Evolutionary conservation across 2,329 filamentous ascomycete species (phyloP).

Genomic region (Aspergillus calidoustus): DNA sequence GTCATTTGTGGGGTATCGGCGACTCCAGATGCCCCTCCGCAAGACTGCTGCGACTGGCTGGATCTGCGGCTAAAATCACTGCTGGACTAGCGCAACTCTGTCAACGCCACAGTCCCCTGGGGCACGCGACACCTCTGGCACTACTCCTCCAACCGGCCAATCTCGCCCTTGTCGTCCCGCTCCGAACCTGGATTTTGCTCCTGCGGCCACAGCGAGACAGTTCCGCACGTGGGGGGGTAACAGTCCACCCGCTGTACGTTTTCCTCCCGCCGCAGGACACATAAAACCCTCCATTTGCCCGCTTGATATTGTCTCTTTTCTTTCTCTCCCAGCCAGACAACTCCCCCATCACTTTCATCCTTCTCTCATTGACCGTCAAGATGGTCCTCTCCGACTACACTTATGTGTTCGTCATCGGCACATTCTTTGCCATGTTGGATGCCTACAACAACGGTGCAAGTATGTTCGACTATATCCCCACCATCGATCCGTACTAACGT

Average conservation of each 20-base stretch:
- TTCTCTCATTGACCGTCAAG: constrained; percentile 35
- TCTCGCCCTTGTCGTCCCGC: neutral
- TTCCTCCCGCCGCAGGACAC: neutral
- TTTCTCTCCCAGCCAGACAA: neutral
- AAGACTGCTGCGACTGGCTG: neutral
- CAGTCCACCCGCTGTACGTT: neutral
- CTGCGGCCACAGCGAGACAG: neutral
- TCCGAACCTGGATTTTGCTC: neutral
- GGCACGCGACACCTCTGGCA: neutral
- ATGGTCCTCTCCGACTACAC: constrained; percentile 67
- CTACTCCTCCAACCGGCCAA: neutral
- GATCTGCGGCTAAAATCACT: neutral
- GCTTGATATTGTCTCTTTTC: neutral
- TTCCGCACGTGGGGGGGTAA: neutral
- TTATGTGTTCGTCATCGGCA: constrained; percentile 77
- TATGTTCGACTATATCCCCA: constrained; percentile 50
- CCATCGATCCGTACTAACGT: neutral
- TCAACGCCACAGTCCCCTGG: constrained; percentile 1
- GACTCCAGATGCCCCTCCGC: neutral
- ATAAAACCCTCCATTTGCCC: neutral
- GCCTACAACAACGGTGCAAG: constrained; percentile 80
- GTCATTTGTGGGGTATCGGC: neutral
- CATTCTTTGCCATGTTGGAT: constrained; percentile 74
- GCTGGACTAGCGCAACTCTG: neutral
- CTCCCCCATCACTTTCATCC: neutral